Evolutionary conservation across 1,284 basidiomycete genomes (phyloP).

Genomic region (Boletus smithii): DNA sequence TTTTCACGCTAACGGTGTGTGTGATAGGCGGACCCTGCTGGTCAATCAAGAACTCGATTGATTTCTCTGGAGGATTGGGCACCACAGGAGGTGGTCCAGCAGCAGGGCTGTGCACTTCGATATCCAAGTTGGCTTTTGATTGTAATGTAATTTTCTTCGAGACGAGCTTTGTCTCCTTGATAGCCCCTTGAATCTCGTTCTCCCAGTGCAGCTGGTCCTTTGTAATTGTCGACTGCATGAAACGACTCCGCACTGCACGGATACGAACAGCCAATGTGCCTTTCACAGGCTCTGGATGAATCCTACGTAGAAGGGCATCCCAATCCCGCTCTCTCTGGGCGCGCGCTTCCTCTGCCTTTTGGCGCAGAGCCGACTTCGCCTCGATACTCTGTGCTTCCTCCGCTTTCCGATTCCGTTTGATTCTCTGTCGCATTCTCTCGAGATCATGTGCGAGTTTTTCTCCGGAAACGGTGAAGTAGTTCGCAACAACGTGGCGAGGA

Average conservation of each 20-base stretch:
- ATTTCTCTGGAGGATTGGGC: constrained; percentile 46
- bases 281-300: constrained; percentile 52
- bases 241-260: constrained; percentile 50
- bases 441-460: constrained; percentile 42
- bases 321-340: constrained; percentile 59
- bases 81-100: constrained; percentile 37
- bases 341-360: constrained; percentile 56
- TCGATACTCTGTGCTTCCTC: constrained; percentile 41
- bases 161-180: constrained; percentile 52
- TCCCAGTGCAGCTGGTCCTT: constrained; percentile 59
- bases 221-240: constrained; percentile 51
- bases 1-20: constrained; percentile 25
- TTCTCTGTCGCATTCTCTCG: constrained; percentile 38
- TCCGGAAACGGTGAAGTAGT: constrained; percentile 43
- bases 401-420: constrained; percentile 27
- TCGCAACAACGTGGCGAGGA: constrained; percentile 47
- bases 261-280: constrained; percentile 49
- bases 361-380: constrained; percentile 48
- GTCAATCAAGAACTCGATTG: constrained; percentile 52
- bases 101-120: constrained; percentile 12
- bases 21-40: constrained; percentile 49
- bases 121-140: constrained; percentile 24
- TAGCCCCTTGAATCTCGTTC: constrained; percentile 50
- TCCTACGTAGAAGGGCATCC: constrained; percentile 50
- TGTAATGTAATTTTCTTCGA: constrained; percentile 40